Evolutionary conservation across 164 flowering plant species (phyloP).

Genomic region (Magnolia kwangsiensis): DNA sequence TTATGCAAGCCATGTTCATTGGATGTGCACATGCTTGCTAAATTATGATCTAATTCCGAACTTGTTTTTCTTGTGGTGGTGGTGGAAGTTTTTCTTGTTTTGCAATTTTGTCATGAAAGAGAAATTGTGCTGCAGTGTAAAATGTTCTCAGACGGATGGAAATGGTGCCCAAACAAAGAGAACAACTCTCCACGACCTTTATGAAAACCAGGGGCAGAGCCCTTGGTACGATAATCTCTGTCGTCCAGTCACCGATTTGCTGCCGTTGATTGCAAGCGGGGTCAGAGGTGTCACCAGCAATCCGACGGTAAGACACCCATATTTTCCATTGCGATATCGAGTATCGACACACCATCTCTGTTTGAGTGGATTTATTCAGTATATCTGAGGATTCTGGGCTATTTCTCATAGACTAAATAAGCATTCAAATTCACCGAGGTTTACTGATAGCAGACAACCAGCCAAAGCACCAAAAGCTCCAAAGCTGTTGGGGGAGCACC

Average conservation of each 20-base stretch:
- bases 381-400: background rate
- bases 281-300: constrained; percentile 99
- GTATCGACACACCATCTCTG: background rate
- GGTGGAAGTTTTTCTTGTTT: background rate
- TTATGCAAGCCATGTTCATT: background rate
- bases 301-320: constrained; percentile 62
- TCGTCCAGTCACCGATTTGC: constrained; percentile 87
- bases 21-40: too few species aligned
- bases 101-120: too few species aligned
- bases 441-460: too few species aligned
- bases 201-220: constrained; percentile 88
- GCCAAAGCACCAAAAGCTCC: too few species aligned
- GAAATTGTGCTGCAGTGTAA: constrained; percentile 42
- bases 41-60: background rate
- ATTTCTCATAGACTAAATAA: too few species aligned
- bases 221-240: constrained; percentile 99
- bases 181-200: constrained; percentile 84
- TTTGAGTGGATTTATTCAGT: background rate
- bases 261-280: constrained; percentile 81
- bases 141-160: constrained; percentile 57
- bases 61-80: too few species aligned
- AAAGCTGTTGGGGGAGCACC: too few species aligned
- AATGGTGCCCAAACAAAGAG: constrained; percentile 53
- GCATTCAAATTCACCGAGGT: too few species aligned
- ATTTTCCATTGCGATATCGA: background rate